Conservation (phyloP, 176 grass and related monocot genomes). For the Cenchrus americanus region DNA sequence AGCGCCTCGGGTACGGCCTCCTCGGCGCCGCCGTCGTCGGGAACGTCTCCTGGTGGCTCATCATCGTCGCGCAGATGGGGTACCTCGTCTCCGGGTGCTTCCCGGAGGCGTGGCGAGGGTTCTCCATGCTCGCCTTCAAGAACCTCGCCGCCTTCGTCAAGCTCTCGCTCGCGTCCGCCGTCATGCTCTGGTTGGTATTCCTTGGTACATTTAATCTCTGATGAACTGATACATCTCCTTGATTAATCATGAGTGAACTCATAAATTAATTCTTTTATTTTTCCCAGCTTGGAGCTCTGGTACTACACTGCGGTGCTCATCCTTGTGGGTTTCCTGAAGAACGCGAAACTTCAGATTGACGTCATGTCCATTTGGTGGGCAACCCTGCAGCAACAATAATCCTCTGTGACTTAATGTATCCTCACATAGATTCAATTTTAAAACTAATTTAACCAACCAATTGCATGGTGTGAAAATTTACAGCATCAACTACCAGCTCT, state of each 20-base stretch:
- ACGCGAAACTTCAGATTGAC: conserved; percentile 67
- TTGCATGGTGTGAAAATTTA: not conserved
- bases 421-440: not conserved
- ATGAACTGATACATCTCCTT: not conserved
- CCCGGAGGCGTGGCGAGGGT: conserved; percentile 55
- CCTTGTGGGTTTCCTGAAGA: conserved; percentile 73
- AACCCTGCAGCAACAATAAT: not conserved
- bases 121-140: conserved; percentile 48
- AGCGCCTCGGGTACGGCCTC: conserved; percentile 40
- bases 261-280: not conserved
- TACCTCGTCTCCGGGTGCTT: conserved; percentile 61
- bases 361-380: conserved; percentile 88
- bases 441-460: not conserved
- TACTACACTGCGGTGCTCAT: conserved; percentile 87
- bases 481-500: conserved; percentile 95
- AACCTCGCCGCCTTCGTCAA: conserved; percentile 64
- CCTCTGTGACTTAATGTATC: not conserved
- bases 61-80: conserved; percentile 47
- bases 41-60: conserved; percentile 60
- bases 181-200: conserved; percentile 62
- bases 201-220: too few species aligned
- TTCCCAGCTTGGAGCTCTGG: conserved; percentile 83
- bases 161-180: conserved; percentile 65
- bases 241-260: not conserved
- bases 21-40: conserved; percentile 54